These are phyloP conservation scores for Salvia sclarea DNA, from an alignment of 305 asterid species.

Conservation along the genomic window DNA sequence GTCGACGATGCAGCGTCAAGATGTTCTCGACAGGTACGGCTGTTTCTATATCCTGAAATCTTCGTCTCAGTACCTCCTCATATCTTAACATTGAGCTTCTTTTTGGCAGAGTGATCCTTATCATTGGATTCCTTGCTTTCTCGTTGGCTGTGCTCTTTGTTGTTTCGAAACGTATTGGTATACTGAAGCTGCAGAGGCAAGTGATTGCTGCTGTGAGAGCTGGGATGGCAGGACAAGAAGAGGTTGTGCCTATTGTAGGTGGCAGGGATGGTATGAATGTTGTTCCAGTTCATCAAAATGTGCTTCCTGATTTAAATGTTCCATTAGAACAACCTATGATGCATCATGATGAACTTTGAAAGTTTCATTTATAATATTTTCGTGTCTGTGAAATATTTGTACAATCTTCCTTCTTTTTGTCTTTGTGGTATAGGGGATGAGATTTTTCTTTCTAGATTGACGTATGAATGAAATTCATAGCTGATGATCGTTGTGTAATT, in stretches of 20 bases:
- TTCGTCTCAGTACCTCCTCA: background rate
- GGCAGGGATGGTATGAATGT: conserved; percentile 43
- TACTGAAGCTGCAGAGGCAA: conserved; percentile 79
- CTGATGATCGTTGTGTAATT: background rate
- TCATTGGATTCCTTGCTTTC: conserved; percentile 67
- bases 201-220: conserved; percentile 67
- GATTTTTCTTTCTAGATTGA: background rate
- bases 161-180: conserved; percentile 85
- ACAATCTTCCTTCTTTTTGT: background rate
- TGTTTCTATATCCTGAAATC: background rate
- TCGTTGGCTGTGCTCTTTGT: conserved; percentile 92
- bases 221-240: conserved; percentile 66
- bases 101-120: conserved; percentile 65
- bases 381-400: conserved; percentile 1
- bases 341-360: conserved; percentile 85
- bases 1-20: conserved; percentile 91
- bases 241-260: conserved; percentile 39
- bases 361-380: background rate
- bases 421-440: background rate
- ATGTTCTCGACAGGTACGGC: conserved; percentile 74
- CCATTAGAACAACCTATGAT: conserved; percentile 58
- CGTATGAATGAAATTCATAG: background rate
- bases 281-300: conserved; percentile 48
- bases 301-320: conserved; percentile 43
- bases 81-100: conserved; percentile 27